A percentile compares a stretch with the other conserved stretches of the same genome.
Conservation (phyloP, 768 basidiomycete species). For the Pisolithus orientalis region DNA sequence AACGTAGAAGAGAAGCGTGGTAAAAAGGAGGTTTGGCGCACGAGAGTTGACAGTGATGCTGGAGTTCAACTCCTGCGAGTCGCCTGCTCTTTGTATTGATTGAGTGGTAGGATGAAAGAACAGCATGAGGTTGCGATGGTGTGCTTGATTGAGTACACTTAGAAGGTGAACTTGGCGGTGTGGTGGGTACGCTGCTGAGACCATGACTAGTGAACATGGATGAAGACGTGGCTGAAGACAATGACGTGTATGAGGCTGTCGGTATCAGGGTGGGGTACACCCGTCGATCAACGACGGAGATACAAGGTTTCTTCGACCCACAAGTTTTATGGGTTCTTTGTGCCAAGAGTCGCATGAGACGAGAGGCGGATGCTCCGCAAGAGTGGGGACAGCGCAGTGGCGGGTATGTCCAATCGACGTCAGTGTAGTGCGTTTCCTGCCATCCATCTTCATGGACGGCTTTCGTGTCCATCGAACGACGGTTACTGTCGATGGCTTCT, state of each 20-base stretch:
- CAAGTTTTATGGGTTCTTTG: conserved; percentile 1
- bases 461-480: not conserved
- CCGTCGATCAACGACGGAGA: not conserved
- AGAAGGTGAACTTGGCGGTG: conserved; percentile 3
- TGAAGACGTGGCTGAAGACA: not conserved
- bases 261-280: not conserved
- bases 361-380: conserved; percentile 21
- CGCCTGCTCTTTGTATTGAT: not conserved
- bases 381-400: conserved; percentile 8
- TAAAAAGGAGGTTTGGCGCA: conserved; percentile 22
- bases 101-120: not conserved
- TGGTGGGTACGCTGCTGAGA: conserved; percentile 1
- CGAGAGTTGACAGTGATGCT: conserved; percentile 5
- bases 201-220: not conserved
- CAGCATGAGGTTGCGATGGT: not conserved
- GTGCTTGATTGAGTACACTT: not conserved
- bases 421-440: conserved; percentile 9
- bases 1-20: conserved; percentile 22
- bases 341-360: conserved; percentile 18
- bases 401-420: conserved; percentile 18
- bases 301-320: not conserved
- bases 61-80: conserved; percentile 5
- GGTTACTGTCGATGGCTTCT: too few species aligned
- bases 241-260: not conserved
- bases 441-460: conserved; percentile 4